Conservation (phyloP, 2,329 filamentous ascomycete species). For the Microcyclosporella mali region DNA sequence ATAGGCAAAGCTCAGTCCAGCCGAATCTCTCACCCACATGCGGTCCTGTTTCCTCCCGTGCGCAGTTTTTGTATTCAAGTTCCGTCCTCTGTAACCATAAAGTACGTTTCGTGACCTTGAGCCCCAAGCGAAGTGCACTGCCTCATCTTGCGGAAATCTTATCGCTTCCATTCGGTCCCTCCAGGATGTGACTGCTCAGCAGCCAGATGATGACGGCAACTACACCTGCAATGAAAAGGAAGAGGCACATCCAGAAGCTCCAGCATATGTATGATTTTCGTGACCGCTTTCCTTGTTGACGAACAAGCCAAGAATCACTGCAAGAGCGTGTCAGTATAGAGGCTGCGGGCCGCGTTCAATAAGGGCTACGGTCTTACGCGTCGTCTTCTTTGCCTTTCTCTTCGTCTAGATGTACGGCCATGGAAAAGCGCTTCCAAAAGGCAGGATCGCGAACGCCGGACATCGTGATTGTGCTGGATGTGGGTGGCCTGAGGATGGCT, state of each 20-base stretch:
- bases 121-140: too few relatives aligned
- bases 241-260: constrained; percentile 42
- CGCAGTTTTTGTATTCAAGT: too few relatives aligned
- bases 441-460: constrained; percentile 50
- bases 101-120: too few relatives aligned
- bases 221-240: constrained; percentile 41
- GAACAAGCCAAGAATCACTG: constrained; percentile 51
- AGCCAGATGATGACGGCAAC: constrained; percentile 44
- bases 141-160: too few relatives aligned
- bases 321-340: constrained; percentile 3
- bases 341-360: too few relatives aligned
- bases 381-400: constrained; percentile 33
- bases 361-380: constrained; percentile 31
- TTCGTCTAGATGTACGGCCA: constrained; percentile 53
- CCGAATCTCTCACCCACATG: too few relatives aligned
- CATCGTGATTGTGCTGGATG: constrained; percentile 32
- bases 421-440: constrained; percentile 57
- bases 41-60: too few relatives aligned
- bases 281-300: constrained; percentile 43
- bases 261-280: constrained; percentile 45
- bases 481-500: too few relatives aligned
- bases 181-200: constrained; percentile 18
- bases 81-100: too few relatives aligned
- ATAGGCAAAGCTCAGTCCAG: neutral
- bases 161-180: constrained; percentile 4